Evolutionary conservation across 805 yeast species (phyloP).

Genomic region (Ogataea corticis): DNA sequence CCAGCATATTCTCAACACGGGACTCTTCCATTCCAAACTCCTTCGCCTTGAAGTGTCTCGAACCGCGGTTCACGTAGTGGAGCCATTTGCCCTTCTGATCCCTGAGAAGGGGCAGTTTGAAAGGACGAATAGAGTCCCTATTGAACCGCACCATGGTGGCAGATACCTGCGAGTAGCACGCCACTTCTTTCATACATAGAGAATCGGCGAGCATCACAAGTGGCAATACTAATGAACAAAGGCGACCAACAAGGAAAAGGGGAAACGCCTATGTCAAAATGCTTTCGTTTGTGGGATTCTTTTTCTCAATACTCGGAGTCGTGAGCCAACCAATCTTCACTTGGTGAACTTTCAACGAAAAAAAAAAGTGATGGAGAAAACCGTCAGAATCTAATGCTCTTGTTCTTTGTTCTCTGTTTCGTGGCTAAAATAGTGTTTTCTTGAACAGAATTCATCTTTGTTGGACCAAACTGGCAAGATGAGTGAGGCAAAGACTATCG

Average conservation of each 20-base stretch:
- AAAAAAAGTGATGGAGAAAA: neutral
- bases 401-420: neutral
- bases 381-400: too few species aligned
- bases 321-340: neutral
- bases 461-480: slow-evolving; percentile 8
- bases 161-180: slow-evolving; percentile 9
- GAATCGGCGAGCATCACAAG: neutral
- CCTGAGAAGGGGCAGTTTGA: neutral
- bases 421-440: neutral
- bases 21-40: slow-evolving; percentile 3
- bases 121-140: slow-evolving; percentile 1
- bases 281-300: neutral
- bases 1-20: slow-evolving; percentile 5
- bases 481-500: slow-evolving; percentile 38
- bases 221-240: too few species aligned
- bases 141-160: slow-evolving; percentile 2
- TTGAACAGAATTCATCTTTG: neutral
- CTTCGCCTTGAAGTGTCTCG: slow-evolving; percentile 1
- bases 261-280: too few species aligned
- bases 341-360: neutral
- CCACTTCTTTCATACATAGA: neutral
- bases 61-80: slow-evolving; percentile 2
- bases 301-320: neutral
- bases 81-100: neutral
- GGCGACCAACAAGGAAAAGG: too few species aligned